Conservation (phyloP, 768 basidiomycete species). For the Tylopilus felleus region DNA sequence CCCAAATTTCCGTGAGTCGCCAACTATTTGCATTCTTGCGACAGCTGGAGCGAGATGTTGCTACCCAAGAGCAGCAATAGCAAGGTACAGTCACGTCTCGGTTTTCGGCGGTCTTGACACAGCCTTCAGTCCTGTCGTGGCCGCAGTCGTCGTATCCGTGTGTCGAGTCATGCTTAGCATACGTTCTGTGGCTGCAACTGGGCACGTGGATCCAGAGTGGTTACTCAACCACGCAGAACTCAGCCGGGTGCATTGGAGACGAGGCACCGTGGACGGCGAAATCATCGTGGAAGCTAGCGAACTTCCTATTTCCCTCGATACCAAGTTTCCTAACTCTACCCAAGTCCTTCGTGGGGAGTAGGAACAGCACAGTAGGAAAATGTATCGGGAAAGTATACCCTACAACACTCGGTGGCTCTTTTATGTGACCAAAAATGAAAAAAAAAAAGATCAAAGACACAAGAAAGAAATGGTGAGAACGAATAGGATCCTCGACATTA, state of each 20-base stretch:
- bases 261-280: conserved; percentile 2
- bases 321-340: background rate
- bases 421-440: background rate
- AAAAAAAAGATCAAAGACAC: no score
- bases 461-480: background rate
- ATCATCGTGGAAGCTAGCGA: conserved; percentile 6
- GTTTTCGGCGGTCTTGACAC: no score
- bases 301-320: background rate
- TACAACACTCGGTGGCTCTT: background rate
- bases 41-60: background rate
- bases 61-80: background rate
- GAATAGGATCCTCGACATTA: background rate
- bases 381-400: no score
- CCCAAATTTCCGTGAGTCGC: background rate
- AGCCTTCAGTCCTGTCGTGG: background rate
- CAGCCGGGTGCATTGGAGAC: conserved; percentile 29
- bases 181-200: conserved; percentile 30
- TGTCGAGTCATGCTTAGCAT: conserved; percentile 39
- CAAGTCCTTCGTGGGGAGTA: background rate
- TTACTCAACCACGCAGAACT: conserved; percentile 45
- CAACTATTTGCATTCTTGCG: background rate
- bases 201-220: conserved; percentile 42
- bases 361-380: background rate
- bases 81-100: background rate
- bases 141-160: conserved; percentile 24